Evolutionary conservation across 2,329 filamentous ascomycete species (phyloP).

Genomic region (Amauroascus verrucosus): DNA sequence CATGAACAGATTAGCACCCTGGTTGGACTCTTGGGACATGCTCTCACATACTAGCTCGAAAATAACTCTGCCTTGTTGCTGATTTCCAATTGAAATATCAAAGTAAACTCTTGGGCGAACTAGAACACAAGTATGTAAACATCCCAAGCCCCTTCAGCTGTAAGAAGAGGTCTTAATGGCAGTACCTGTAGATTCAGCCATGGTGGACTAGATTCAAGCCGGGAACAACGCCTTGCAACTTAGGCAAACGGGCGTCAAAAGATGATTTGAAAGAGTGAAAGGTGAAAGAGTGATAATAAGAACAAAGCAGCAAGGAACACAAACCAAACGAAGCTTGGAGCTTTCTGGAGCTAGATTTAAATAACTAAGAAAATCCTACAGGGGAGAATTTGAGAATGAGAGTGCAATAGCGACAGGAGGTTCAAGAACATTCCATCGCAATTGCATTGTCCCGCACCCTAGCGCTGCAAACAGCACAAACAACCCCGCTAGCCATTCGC

Average conservation of each 20-base stretch:
- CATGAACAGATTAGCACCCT: background rate
- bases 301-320: background rate
- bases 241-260: background rate
- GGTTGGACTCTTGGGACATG: background rate
- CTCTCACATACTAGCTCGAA: slow-evolving; percentile 63
- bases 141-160: background rate
- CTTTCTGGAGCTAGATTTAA: slow-evolving; percentile 2
- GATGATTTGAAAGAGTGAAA: background rate
- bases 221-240: background rate
- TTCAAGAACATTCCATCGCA: slow-evolving; percentile 36
- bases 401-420: slow-evolving; percentile 12
- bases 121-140: slow-evolving; percentile 19
- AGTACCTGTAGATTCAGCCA: slow-evolving; percentile 31
- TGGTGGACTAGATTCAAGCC: slow-evolving; percentile 16
- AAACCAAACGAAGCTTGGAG: background rate
- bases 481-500: slow-evolving; percentile 9
- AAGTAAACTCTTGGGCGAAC: slow-evolving; percentile 79
- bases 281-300: background rate
- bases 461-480: slow-evolving; percentile 18
- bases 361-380: background rate
- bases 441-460: slow-evolving; percentile 5
- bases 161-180: background rate
- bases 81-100: slow-evolving; percentile 72
- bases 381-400: background rate
- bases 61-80: slow-evolving; percentile 63